Evolutionary conservation across 75 land plant species (phyloP).

Genomic region (Selaginella tamariscina): DNA sequence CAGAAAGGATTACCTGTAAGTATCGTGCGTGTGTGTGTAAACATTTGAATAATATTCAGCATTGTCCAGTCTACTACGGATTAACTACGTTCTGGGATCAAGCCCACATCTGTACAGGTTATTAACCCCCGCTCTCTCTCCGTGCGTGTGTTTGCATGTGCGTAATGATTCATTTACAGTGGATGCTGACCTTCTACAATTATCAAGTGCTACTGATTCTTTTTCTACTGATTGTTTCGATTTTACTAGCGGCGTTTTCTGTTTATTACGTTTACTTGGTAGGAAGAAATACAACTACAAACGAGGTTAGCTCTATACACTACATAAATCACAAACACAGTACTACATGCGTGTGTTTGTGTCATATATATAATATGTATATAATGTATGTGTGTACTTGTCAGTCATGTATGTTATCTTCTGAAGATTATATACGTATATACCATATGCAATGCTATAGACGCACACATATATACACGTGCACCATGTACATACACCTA

Average conservation of each 20-base stretch:
- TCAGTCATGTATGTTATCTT: too few relatives aligned
- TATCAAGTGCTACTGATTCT: constrained; percentile 64
- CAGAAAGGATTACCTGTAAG: constrained; percentile 69
- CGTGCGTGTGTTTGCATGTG: neutral
- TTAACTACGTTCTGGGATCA: neutral
- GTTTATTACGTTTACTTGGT: constrained; percentile 71
- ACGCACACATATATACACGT: too few relatives aligned
- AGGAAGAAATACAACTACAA: constrained; percentile 73
- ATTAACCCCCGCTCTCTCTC: neutral
- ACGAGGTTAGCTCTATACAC: constrained; percentile 88
- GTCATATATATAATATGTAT: too few relatives aligned
- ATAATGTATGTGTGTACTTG: too few relatives aligned
- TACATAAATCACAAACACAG: too few relatives aligned
- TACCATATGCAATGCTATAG: too few relatives aligned
- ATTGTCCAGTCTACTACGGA: neutral
- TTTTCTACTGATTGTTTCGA: constrained; percentile 52
- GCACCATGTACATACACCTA: too few relatives aligned
- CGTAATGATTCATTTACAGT: constrained; percentile 38
- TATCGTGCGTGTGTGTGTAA: neutral
- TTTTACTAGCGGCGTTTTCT: constrained; percentile 69
- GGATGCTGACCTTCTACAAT: constrained; percentile 59
- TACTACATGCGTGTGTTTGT: too few relatives aligned
- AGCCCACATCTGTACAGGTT: neutral
- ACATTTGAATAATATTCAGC: neutral
- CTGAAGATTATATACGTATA: too few relatives aligned